These are phyloP conservation scores for Colletotrichum melonis DNA, from an alignment of 2,329 filamentous ascomycete species.

Conservation along the genomic window DNA sequence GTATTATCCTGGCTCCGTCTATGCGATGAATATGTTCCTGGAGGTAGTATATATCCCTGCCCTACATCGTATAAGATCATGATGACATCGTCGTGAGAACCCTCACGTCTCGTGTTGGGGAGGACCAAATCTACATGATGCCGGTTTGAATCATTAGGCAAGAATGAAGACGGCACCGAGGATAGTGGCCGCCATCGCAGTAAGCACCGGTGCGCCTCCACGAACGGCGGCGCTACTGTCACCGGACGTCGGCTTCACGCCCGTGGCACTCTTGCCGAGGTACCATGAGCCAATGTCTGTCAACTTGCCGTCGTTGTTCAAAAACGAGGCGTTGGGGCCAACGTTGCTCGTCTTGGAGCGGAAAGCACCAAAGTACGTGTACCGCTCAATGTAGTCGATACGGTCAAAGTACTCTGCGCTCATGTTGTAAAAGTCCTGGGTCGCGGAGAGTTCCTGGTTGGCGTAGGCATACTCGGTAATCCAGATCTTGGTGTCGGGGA, in stretches of 20 bases:
- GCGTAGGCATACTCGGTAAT: conserved; percentile 80
- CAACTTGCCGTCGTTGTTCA: conserved; percentile 74
- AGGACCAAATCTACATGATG: neutral
- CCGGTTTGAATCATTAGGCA: neutral
- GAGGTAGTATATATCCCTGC: neutral
- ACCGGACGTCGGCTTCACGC: conserved; percentile 49
- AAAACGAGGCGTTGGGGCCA: conserved; percentile 77
- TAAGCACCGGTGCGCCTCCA: conserved; percentile 14
- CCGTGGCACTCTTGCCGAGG: conserved; percentile 66
- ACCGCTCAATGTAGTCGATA: conserved; percentile 70
- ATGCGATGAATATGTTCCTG: neutral
- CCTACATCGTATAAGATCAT: neutral
- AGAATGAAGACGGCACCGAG: neutral
- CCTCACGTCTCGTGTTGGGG: neutral
- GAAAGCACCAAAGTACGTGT: conserved; percentile 83
- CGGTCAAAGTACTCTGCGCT: conserved; percentile 75
- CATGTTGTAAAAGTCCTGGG: conserved; percentile 76
- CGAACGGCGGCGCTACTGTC: conserved; percentile 8
- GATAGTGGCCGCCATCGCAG: conserved; percentile 4
- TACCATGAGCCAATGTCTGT: conserved; percentile 85
- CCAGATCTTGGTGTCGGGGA: conserved; percentile 75
- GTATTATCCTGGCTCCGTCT: conserved; percentile 8
- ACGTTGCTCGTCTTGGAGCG: conserved; percentile 77
- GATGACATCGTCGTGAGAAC: neutral
- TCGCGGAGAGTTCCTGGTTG: conserved; percentile 64